These are phyloP conservation scores for Lyophyllum atratum DNA, from an alignment of 768 basidiomycete genomes.

Conservation along the genomic window DNA sequence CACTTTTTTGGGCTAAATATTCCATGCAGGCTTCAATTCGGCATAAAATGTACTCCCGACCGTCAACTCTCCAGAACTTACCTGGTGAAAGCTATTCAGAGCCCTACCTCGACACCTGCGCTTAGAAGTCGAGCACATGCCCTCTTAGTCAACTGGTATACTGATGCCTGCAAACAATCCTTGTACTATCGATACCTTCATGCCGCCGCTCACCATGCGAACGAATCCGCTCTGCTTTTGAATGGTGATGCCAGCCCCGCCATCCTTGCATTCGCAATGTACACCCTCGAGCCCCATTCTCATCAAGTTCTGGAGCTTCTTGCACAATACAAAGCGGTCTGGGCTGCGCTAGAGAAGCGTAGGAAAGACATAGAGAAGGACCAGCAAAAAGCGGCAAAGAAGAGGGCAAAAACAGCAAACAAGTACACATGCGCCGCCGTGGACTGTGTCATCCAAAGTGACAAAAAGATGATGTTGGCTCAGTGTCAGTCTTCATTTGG, in stretches of 20 bases:
- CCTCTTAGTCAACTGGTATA: slow-evolving; percentile 17
- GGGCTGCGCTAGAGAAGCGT: slow-evolving; percentile 21
- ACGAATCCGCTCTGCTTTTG: slow-evolving; percentile 15
- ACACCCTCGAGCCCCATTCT: slow-evolving; percentile 14
- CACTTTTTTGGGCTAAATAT: not conserved
- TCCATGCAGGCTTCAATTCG: slow-evolving; percentile 11
- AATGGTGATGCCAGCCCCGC: slow-evolving; percentile 13
- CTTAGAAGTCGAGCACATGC: slow-evolving; percentile 16
- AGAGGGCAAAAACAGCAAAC: slow-evolving; percentile 25
- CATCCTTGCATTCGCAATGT: slow-evolving; percentile 22
- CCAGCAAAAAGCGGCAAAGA: slow-evolving; percentile 19
- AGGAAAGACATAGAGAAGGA: slow-evolving; percentile 18
- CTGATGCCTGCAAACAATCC: not conserved
- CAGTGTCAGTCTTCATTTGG: slow-evolving; percentile 19
- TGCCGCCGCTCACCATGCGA: slow-evolving; percentile 22
- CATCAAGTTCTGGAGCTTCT: slow-evolving; percentile 12
- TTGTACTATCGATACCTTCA: slow-evolving; percentile 14
- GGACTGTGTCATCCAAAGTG: slow-evolving; percentile 27
- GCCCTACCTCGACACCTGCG: not conserved
- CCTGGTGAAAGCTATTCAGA: slow-evolving; percentile 15
- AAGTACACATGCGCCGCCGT: slow-evolving; percentile 30
- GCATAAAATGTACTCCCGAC: slow-evolving; percentile 13
- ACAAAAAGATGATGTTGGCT: slow-evolving; percentile 25
- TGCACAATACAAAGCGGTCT: slow-evolving; percentile 21
- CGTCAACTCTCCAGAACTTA: slow-evolving; percentile 11